These are phyloP conservation scores for Cinchona pubescens DNA, from an alignment of 257 asterid genomes.

Conservation along the genomic window DNA sequence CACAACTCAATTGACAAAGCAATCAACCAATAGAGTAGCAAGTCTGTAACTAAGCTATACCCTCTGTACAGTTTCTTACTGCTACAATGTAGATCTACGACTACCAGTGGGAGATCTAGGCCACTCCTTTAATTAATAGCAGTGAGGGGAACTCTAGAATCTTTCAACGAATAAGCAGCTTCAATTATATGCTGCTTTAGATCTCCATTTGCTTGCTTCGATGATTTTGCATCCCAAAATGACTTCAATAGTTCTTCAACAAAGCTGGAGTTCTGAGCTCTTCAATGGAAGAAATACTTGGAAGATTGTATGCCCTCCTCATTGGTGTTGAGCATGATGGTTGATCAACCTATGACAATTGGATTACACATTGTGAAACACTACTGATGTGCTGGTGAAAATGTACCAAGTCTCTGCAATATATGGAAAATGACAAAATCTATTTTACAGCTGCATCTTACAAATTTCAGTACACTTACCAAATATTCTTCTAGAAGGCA, in stretches of 20 bases:
- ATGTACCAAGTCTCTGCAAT: background rate
- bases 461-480: slow-evolving; percentile 40
- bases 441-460: background rate
- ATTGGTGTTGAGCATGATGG: slow-evolving; percentile 87
- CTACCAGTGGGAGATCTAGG: background rate
- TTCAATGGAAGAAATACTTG: slow-evolving; percentile 70
- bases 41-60: background rate
- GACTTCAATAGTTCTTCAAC: slow-evolving; percentile 75
- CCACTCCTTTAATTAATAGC: slow-evolving; percentile 46
- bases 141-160: slow-evolving; percentile 76
- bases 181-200: slow-evolving; percentile 60
- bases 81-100: background rate
- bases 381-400: background rate
- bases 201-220: slow-evolving; percentile 78
- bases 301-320: slow-evolving; percentile 60
- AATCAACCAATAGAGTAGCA: slow-evolving; percentile 1
- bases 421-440: background rate
- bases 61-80: slow-evolving; percentile 29
- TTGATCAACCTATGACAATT: slow-evolving; percentile 61
- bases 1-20: background rate
- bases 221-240: slow-evolving; percentile 73
- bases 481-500: slow-evolving; percentile 77
- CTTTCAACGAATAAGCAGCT: slow-evolving; percentile 55
- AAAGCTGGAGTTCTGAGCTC: slow-evolving; percentile 82
- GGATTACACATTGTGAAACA: background rate